Base-by-base conservation (phyloP, 805 yeast species). In the Saccharomycopsis selenospora region DNA sequence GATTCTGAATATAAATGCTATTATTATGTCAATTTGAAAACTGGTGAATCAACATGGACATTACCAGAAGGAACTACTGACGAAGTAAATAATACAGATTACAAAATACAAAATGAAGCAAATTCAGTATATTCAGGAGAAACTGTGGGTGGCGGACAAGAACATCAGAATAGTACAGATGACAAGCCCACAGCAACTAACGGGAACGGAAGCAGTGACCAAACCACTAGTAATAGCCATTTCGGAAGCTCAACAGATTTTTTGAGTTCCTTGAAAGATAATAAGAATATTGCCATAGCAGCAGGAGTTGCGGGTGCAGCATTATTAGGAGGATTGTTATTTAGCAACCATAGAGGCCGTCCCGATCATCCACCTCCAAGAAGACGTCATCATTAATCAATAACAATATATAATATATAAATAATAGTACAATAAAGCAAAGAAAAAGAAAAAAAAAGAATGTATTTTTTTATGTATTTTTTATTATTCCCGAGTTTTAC, bases 271-370 rank as follows among this genome's bases (percentile, higher is more conserved):
- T 33, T 33, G 5, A 33, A 33, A 33, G 38, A 33, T 20, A 33
- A 33, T 14, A 33, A 33, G 18, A 33, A 33, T 10, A 33, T 33
- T 14, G 38, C 38, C 5, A 33, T 33, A 10, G 38, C 38, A 10
- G 38, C 38, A 10, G 38, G 38, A 33, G 38, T 33, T 33, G 38
- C 38, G 4, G 38, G 38, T 14, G 38, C 38, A 10, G 38, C 38
- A 14, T 33, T 33, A 20, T 20, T 33, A 6, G 38, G 38, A 5
- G 38, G 38, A 33, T 33, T 33, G 10, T 33, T 33, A 20, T 14
- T 33, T 17, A 33, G 10, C 10, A 33, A 14, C 7, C 38, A 33
- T 33, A 7, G 7, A 11, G 17, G 38, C n/a, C 38, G 38, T 33
- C 38, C 38, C 4, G 38, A 33, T 20, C 38, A 33, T 10, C 38